Conservation (phyloP, 2,329 filamentous ascomycete genomes). For the Epichloe glyceriae region DNA sequence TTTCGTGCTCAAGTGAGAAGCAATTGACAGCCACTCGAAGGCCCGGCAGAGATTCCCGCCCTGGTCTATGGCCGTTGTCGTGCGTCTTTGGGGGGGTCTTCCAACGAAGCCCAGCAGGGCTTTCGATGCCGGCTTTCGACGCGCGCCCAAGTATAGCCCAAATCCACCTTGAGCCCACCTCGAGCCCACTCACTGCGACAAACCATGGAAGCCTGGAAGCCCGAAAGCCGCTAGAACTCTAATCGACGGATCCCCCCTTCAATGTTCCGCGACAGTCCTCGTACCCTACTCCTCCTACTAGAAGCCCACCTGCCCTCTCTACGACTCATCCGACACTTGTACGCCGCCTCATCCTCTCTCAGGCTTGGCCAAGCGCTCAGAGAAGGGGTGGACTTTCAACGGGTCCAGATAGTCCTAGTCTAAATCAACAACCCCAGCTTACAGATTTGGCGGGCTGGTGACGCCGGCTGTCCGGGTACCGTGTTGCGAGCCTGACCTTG, state of each 20-base stretch:
- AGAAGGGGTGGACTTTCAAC: slow-evolving; percentile 1
- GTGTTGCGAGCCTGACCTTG: slow-evolving; percentile 5
- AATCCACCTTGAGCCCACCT: slow-evolving; percentile 3
- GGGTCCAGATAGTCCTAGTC: slow-evolving; percentile 1
- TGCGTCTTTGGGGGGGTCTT: background rate
- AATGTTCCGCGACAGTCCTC: background rate
- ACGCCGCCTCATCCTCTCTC: slow-evolving; percentile 6
- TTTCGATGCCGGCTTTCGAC: background rate
- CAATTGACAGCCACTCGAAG: background rate
- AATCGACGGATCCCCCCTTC: background rate
- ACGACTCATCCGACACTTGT: slow-evolving; percentile 5
- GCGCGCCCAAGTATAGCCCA: slow-evolving; percentile 4
- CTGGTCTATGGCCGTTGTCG: background rate
- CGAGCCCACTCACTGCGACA: slow-evolving; percentile 3
- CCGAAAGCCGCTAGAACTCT: background rate
- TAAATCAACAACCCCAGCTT: slow-evolving; percentile 1
- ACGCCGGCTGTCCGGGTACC: slow-evolving; percentile 5
- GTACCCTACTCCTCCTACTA: slow-evolving; percentile 1
- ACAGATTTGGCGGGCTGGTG: slow-evolving; percentile 4
- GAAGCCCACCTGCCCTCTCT: background rate
- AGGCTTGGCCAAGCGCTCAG: background rate
- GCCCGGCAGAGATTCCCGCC: background rate
- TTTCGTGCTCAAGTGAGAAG: background rate
- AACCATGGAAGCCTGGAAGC: background rate
- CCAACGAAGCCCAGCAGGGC: background rate